Conservation (phyloP, 2,329 filamentous ascomycete species). For the Ilyonectria sp. region DNA sequence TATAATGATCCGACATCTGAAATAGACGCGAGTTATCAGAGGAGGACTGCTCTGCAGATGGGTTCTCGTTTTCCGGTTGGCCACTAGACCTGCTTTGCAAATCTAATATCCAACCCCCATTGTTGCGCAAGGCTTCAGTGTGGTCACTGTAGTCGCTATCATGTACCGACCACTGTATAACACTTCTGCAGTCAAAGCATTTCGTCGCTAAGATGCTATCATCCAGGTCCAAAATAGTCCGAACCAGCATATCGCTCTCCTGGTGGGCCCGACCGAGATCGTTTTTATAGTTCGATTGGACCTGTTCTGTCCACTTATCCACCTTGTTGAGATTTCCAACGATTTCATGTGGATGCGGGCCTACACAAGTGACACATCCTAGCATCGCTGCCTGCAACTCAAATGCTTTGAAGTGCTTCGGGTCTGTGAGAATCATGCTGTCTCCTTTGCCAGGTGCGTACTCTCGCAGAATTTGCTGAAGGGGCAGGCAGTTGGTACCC, state of each 20-base stretch:
- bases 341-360: slow-evolving; percentile 18
- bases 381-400: slow-evolving; percentile 3
- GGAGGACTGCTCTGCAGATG: neutral
- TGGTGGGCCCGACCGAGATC: neutral
- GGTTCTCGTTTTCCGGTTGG: neutral
- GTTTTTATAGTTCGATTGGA: neutral
- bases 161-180: neutral
- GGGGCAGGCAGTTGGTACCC: neutral
- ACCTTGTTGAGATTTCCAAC: slow-evolving; percentile 18
- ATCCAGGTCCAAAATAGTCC: neutral
- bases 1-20: neutral
- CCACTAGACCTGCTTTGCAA: neutral
- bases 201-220: neutral
- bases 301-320: slow-evolving; percentile 21
- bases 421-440: neutral
- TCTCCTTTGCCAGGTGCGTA: neutral
- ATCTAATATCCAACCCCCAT: neutral
- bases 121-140: neutral
- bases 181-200: slow-evolving; percentile 1
- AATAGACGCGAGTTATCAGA: slow-evolving; percentile 3
- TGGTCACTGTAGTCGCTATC: too few species aligned
- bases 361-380: slow-evolving; percentile 13
- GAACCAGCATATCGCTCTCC: slow-evolving; percentile 1
- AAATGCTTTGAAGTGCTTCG: slow-evolving; percentile 2
- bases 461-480: neutral